Evolutionary conservation across 441 rosid species (phyloP), one percentile per base, ranked within the genome.

Genomic region (Adansonia grandidieri): DNA sequence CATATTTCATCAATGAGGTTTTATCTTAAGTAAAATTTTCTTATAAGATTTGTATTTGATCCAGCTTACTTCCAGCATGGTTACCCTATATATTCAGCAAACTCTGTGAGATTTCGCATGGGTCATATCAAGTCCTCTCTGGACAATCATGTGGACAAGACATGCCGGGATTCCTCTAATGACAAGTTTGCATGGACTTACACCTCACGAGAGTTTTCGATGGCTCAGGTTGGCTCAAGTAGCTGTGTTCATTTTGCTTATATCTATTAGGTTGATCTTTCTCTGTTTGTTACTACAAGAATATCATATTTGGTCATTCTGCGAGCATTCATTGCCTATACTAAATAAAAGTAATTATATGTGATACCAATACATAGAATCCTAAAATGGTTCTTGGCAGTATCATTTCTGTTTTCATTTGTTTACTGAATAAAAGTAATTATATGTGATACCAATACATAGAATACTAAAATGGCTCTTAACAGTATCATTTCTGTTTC

Each of bases 1-100:
- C 8, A 7, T 37, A 2, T 70, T 77, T 48, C 40, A 69, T 57
- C 48, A 4, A 68, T 24, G 58, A 60, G 5, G 19, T 37, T 37
- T 56, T n/a, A 14, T 37, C 10, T 17, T 53, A 9, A 17, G 64
- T 17, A 72, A 17, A 74, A 65, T 71, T 73, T 71, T 76, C 80
- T 82, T 71, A 48, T 48, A 56, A 51, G n/a, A 6, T 56, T 9
- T 78, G 58, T 68, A 81, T 37, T 83, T 51, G 57, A 19, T 73
- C 57, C 91, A 96, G 98, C 94, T 76, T 94, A 82, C 85, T 96
- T 94, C 65, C 94, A 96, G 82, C 7, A 0, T 9, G 92, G 91
- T 70, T 22, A 0, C 22, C 98, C 99, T 10, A 92, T 96, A 81
- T 96, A 93, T 84, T 96, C 99, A 5, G 89, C 98, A 66, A 82